Percentiles rank a stretch among this genome's conserved stretches.
These are phyloP conservation scores for Fusarium gaditjirri DNA, from an alignment of 2,329 filamentous ascomycete species.

Conservation along the genomic window DNA sequence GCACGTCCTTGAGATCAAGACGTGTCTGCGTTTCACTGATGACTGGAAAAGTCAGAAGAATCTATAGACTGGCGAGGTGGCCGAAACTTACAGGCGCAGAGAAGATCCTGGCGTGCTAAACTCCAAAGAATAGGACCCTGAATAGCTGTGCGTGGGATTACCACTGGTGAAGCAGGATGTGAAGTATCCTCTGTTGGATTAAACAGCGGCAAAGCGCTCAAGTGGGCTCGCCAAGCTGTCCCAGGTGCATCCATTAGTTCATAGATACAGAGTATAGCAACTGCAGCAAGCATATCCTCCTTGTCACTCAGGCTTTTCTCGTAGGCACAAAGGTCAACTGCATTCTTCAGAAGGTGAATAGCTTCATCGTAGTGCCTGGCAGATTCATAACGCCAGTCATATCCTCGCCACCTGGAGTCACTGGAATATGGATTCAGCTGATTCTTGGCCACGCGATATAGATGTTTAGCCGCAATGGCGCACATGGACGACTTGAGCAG, in stretches of 20 bases:
- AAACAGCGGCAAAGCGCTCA: conserved; percentile 72
- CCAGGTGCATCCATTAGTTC: conserved; percentile 74
- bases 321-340: conserved; percentile 45
- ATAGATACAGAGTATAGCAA: conserved; percentile 74
- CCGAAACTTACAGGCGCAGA: conserved; percentile 29
- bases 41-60: not conserved
- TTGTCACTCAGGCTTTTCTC: conserved; percentile 50
- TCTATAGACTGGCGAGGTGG: fast-evolving
- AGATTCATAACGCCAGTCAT: conserved; percentile 38
- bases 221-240: conserved; percentile 70
- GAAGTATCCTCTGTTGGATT: conserved; percentile 54
- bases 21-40: conserved; percentile 43
- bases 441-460: conserved; percentile 4
- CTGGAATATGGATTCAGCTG: fast-evolving
- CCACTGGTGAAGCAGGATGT: conserved; percentile 8
- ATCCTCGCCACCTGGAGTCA: not conserved
- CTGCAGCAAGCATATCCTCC: conserved; percentile 67
- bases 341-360: conserved; percentile 25
- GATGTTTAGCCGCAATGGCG: conserved; percentile 36
- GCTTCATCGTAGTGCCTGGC: conserved; percentile 40
- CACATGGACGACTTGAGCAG: conserved; percentile 36
- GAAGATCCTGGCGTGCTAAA: conserved; percentile 34
- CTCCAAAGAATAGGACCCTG: conserved; percentile 42
- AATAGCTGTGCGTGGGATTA: conserved; percentile 35
- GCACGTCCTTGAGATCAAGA: conserved; percentile 68